Evolutionary conservation across 2,329 filamentous ascomycete species (phyloP), one percentile per base, ranked within the genome.

Genomic region (Pseudogymnoascus sp.): DNA sequence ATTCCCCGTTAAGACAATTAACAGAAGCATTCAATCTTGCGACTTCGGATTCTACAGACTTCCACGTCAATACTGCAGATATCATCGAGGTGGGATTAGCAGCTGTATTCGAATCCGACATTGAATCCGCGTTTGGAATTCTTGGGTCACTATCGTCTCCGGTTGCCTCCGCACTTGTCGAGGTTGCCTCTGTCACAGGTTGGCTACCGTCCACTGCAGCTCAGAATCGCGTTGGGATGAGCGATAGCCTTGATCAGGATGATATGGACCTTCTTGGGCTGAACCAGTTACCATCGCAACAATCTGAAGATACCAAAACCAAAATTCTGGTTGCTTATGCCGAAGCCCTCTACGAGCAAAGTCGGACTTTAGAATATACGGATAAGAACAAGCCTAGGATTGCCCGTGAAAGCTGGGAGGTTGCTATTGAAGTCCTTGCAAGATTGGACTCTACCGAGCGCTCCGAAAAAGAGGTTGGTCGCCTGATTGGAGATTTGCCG

Each of bases 251-350:
- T 63, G 91, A 93, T 70, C 85, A 90, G 75, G 88, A 92, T 66
- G 93, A 97, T 71, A 78, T 97, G 49, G 90, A 95, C 77, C 84
- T 97, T 8, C 79, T 97, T 11, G 92, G 85, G 14, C 77, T 91
- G 46, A 80, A 67, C 63, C 68, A 78, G 5, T 25, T 53, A 8
- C 84, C 83, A 1, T 80, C 84, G 8, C 81, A 86, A 62, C 83
- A 87, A 67, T 72, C 82, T 59, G 82, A 85, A 65, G 80, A 91
- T 6, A 86, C 87, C 66, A 92, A 93, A 72, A 92, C 97, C 73
- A 87, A 89, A 36, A 85, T 93, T 3, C 80, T 97, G 5, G 82
- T 88, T 5, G 78, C 85, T 59, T 97, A 96, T 74, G 89, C 93
- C 0, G 82, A 87, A 60, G 81, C 83, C 23, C 74, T 93, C 18